These are phyloP conservation scores for Helotiales sp. DNA, from an alignment of 2,329 filamentous ascomycete species.

Conservation along the genomic window DNA sequence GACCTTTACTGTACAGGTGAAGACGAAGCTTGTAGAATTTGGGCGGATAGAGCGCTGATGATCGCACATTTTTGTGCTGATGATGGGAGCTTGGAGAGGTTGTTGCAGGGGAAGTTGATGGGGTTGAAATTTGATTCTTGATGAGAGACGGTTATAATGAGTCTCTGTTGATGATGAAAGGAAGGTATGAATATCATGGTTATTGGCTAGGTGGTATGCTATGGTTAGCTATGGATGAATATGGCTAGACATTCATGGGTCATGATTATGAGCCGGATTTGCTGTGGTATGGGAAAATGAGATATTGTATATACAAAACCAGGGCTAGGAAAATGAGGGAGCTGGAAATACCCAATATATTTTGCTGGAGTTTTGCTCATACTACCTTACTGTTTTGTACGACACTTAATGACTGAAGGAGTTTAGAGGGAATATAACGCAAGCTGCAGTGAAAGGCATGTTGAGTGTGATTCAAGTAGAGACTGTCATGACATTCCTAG, in stretches of 20 bases:
- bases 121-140: conserved; percentile 30
- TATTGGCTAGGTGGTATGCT: background rate
- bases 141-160: background rate
- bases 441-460: no score
- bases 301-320: no score
- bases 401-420: no score
- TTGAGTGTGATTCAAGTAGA: no score
- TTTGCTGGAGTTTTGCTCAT: no score
- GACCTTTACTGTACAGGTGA: conserved; percentile 62
- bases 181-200: no score
- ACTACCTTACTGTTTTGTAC: no score
- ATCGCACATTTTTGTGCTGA: conserved; percentile 34
- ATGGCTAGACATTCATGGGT: no score
- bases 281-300: background rate
- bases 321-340: no score
- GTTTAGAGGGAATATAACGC: no score
- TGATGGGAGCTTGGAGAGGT: conserved; percentile 28
- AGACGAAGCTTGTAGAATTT: conserved; percentile 51
- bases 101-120: conserved; percentile 31
- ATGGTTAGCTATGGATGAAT: background rate
- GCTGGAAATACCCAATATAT: no score
- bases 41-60: conserved; percentile 36
- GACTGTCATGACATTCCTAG: background rate
- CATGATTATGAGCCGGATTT: background rate
- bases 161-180: no score